Evolutionary conservation across 768 basidiomycete species (phyloP), one percentile per base, ranked within the genome.

Genomic region (Serpula lacrymans): DNA sequence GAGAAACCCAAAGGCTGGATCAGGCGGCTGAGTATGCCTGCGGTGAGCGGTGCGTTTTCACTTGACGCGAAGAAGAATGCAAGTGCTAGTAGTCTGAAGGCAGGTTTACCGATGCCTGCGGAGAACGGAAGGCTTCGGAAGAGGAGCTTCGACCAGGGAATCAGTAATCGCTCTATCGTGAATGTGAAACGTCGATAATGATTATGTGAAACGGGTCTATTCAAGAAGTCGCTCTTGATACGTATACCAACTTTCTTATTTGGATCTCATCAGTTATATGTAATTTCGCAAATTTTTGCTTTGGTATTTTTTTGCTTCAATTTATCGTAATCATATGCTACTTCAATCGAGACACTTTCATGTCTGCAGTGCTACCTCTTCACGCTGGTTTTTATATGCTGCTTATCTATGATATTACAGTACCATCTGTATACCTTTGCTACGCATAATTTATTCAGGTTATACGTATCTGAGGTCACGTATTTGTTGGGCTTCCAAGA

Each of bases 1-100:
- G 74, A 79, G 39, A 81, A 81, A 50, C 69, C 78, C 7, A 83
- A 74, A 42, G 76, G 83, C 0, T 88, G 87, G 87, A 84, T 88
- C 47, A 67, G 85, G 16, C 68, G 85, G 40, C 56, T 89, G 43
- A 88, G 87, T 50, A 85, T 88, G 82, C 85, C 85, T 1, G 72
- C 70, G 4, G 65, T 75, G n/a, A 75, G 75, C 30, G 69, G 70
- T 33, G 75, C 79, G 25, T 80, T 87, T 53, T 73, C 71, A 5
- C 62, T 75, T 18, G 82, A 84, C 50, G 71, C 64, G 21, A 77
- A 70, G 63, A 78, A 69, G 64, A 78, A 71, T 45, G 59, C 61
- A 23, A 78, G 76, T 43, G 60, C 64, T 28, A 62, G 67, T 20
- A 64, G 63, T 38, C 56, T 72, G 48, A 64, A 47, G 25, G 39